Conservation (phyloP, 2,329 filamentous ascomycete species). For the Pseudogymnoascus destructans region DNA sequence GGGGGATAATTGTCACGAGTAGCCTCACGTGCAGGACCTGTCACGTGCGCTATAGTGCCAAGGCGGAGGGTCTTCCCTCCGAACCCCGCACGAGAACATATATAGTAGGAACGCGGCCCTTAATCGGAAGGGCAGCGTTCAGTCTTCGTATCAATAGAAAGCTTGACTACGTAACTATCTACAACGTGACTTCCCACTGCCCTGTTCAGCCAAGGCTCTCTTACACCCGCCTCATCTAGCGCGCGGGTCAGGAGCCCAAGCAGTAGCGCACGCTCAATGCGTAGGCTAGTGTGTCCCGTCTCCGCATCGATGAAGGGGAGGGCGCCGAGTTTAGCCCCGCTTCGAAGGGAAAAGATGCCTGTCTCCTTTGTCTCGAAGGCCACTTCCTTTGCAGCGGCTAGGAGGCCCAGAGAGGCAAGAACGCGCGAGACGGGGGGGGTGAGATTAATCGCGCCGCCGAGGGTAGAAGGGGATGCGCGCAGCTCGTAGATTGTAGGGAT, state of each 20-base stretch:
- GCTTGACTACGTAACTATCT: too few relatives aligned
- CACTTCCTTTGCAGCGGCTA: slow-evolving; percentile 14
- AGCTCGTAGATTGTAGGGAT: slow-evolving; percentile 36
- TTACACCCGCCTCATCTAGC: slow-evolving; percentile 11
- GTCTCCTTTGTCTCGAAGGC: slow-evolving; percentile 18
- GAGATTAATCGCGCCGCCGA: slow-evolving; percentile 35
- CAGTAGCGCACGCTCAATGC: slow-evolving; percentile 22
- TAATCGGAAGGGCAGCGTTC: too few relatives aligned
- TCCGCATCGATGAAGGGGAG: slow-evolving; percentile 11
- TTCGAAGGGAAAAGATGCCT: slow-evolving; percentile 24
- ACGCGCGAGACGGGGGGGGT: slow-evolving; percentile 34
- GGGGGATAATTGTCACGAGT: too few relatives aligned
- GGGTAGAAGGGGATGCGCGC: slow-evolving; percentile 32
- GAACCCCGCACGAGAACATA: too few relatives aligned
- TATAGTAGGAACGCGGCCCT: too few relatives aligned
- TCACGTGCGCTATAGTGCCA: too few relatives aligned
- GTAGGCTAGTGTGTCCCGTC: slow-evolving; percentile 17
- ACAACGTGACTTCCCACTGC: too few relatives aligned
- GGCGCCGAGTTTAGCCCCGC: slow-evolving; percentile 18
- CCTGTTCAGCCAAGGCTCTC: too few relatives aligned
- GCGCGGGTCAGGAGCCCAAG: slow-evolving; percentile 20
- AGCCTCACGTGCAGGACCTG: too few relatives aligned
- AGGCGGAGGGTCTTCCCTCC: too few relatives aligned
- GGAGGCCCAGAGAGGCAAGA: slow-evolving; percentile 30
- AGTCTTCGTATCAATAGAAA: too few relatives aligned